Evolutionary conservation across 2,329 filamentous ascomycete genomes (phyloP).

Genomic region (Didymella sp.): DNA sequence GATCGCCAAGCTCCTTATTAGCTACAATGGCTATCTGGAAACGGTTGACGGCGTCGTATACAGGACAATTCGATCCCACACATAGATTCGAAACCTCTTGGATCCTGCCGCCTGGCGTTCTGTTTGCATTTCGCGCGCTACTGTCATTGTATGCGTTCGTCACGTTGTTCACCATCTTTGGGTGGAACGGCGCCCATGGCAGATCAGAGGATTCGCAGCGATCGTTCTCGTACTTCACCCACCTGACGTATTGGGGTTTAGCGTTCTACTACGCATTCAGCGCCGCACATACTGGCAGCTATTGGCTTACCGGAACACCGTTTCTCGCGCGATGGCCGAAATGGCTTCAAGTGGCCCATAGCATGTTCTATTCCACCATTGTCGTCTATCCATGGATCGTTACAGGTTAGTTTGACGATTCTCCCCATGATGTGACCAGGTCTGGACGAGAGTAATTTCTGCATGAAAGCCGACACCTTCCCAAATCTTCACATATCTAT

Average conservation of each 20-base stretch:
- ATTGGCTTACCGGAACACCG: conserved; percentile 55
- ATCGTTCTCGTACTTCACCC: conserved; percentile 83
- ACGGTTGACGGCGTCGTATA: conserved; percentile 30
- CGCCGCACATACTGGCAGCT: conserved; percentile 72
- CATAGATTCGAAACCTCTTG: conserved; percentile 82
- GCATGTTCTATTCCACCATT: conserved; percentile 53
- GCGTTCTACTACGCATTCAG: conserved; percentile 78
- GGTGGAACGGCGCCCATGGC: conserved; percentile 65
- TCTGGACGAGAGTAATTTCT: not conserved
- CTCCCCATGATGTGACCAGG: not conserved
- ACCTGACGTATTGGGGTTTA: conserved; percentile 81
- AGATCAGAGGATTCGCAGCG: conserved; percentile 54
- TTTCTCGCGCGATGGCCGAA: conserved; percentile 50
- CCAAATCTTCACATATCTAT: not conserved
- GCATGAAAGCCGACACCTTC: not conserved
- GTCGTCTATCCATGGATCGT: conserved; percentile 54
- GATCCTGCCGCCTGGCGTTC: conserved; percentile 70
- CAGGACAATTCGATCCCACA: conserved; percentile 53
- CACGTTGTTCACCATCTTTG: conserved; percentile 73
- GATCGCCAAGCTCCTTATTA: conserved; percentile 15
- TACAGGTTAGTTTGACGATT: conserved; percentile 47
- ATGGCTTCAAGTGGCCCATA: conserved; percentile 49
- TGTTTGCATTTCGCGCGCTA: conserved; percentile 64
- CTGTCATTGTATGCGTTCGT: conserved; percentile 70
- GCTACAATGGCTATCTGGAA: conserved; percentile 37